Conservation (phyloP, 2,329 filamentous ascomycete species). For the Dothistroma septosporum region DNA sequence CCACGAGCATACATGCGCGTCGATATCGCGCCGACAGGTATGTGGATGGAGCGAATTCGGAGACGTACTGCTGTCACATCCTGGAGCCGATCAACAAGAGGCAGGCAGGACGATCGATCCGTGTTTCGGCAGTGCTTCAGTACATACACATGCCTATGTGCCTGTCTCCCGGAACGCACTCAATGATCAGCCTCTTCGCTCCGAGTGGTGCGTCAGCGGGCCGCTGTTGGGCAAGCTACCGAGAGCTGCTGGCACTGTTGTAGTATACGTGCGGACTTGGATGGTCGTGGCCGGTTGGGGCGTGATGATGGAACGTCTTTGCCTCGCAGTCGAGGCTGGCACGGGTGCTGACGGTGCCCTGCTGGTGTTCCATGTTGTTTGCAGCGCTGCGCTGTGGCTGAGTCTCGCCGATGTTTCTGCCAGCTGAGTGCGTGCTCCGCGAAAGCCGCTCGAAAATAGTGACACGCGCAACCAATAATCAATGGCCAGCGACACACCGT, state of each 20-base stretch:
- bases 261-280: neutral
- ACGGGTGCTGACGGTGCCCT: no score
- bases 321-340: no score
- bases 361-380: no score
- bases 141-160: neutral
- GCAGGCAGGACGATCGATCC: no score
- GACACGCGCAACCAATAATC: no score
- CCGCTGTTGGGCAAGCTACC: neutral
- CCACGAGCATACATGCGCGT: neutral
- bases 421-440: neutral
- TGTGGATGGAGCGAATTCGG: neutral
- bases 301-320: neutral
- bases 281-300: neutral
- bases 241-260: neutral
- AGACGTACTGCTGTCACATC: neutral
- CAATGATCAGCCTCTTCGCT: neutral
- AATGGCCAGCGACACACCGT: no score
- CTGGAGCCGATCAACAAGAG: neutral
- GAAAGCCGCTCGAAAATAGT: neutral
- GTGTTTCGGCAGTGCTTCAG: neutral
- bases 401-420: neutral
- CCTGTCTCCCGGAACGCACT: neutral
- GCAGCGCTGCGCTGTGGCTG: no score
- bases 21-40: neutral
- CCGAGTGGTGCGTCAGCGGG: neutral